Percentiles rank a stretch among this genome's conserved stretches.
Conservation (phyloP, 1,284 basidiomycete species). For the Cryptococcus sp. region DNA sequence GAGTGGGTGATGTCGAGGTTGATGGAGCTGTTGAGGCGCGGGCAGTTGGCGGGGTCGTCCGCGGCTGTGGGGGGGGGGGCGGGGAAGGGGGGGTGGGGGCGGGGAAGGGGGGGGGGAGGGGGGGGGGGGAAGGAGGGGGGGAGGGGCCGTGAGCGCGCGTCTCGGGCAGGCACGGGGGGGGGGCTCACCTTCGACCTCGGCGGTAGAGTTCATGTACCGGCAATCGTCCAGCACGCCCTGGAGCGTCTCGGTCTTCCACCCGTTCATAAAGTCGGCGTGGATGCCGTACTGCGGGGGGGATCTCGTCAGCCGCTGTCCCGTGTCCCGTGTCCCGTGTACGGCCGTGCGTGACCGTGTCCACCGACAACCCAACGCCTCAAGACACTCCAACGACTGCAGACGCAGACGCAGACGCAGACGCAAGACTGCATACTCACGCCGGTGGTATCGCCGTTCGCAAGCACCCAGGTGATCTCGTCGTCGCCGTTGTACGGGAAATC, state of each 20-base stretch:
- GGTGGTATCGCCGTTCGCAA: conserved; percentile 22
- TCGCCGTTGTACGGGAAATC: conserved; percentile 21
- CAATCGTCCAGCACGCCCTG: conserved; percentile 22
- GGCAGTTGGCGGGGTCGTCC: conserved; percentile 22
- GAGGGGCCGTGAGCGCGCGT: neutral
- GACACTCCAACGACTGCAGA: neutral
- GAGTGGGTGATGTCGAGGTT: conserved; percentile 13
- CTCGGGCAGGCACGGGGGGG: no score
- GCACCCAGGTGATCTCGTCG: conserved; percentile 18
- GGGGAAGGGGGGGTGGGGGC: no score
- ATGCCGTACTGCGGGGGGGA: conserved; percentile 13
- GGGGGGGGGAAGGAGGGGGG: neutral
- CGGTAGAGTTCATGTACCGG: conserved; percentile 26
- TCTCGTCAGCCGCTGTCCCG: neutral
- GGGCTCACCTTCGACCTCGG: conserved; percentile 6
- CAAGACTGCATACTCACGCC: conserved; percentile 1
- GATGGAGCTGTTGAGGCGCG: conserved; percentile 15
- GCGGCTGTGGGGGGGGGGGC: neutral
- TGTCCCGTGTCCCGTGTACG: no score
- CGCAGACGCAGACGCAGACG: neutral
- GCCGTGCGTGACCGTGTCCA: no score
- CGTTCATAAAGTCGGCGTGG: conserved; percentile 29
- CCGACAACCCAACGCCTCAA: no score
- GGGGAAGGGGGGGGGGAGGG: neutral
- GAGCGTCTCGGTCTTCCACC: conserved; percentile 24